phyloP scores from a whole-genome alignment of 2,329 filamentous ascomycete species.

The Epichloe typhina region DNA sequence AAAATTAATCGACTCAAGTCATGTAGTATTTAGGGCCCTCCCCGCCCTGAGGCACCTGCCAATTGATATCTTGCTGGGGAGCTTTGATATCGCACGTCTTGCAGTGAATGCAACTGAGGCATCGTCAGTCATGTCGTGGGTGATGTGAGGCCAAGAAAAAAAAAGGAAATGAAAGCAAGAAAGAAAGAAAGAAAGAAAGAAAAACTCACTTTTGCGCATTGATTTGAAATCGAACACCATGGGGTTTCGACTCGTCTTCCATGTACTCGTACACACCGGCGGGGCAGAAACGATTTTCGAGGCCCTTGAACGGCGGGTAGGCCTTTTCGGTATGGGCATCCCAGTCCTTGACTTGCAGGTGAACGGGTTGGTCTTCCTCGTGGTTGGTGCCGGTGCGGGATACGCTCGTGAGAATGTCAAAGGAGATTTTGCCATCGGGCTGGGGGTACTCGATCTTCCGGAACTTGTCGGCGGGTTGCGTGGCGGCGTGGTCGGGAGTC shows the following conservation, averaged over 20 bases:
- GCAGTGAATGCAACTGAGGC: constrained; percentile 82
- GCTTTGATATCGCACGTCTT: constrained; percentile 99
- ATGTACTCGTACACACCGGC: constrained; percentile 97
- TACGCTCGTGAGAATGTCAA: constrained; percentile 92
- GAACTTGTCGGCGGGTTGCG: constrained; percentile 65
- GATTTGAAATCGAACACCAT: constrained; percentile 93
- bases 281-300: constrained; percentile 95
- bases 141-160: neutral
- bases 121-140: neutral
- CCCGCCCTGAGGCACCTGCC: constrained; percentile 92
- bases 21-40: constrained; percentile 63
- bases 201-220: constrained; percentile 84
- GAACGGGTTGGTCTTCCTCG: constrained; percentile 95
- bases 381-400: constrained; percentile 95
- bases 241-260: constrained; percentile 74
- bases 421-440: constrained; percentile 86
- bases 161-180: neutral
- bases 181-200: neutral
- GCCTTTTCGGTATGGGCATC: constrained; percentile 73
- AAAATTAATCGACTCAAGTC: constrained; percentile 27
- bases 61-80: constrained; percentile 93
- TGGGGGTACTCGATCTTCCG: constrained; percentile 93
- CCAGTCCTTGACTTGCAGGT: constrained; percentile 92
- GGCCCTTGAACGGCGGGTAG: constrained; percentile 77
- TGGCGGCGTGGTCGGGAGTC: constrained; percentile 62